Evolutionary conservation across 176 grass and related monocot genomes (phyloP), one percentile per base, ranked within the genome.

Genomic region (Cenchrus americanus): DNA sequence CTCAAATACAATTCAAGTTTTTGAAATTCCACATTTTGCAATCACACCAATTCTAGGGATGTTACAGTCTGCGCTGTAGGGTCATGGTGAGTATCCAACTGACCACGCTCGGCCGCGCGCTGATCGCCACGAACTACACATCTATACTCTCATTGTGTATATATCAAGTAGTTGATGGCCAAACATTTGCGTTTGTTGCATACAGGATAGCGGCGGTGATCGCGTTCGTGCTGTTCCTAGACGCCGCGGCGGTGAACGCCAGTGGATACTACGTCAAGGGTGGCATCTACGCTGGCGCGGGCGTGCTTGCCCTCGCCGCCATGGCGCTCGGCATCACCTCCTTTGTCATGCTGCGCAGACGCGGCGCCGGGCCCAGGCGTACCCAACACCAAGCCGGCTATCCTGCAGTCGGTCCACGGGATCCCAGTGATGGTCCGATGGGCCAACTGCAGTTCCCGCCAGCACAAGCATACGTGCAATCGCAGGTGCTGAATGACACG

Each of bases 151-250:
- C 2, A n/a, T 17, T 68, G 37, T 17, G 4, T 4, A 37, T 41
- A 7, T 3, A 8, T 18, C 14, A 7, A 66, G 51, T 18, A 53
- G 51, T 53, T 5, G 22, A 15, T 14, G 19, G 8, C 63, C 14
- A 17, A 18, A 15, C 46, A 3, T 51, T 14, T 14, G 4, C 14
- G 2, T 42, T 37, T 37, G 41, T 1, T 11, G 5, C 10, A 17
- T 50, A 43, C 62, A 89, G 87, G 82, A 85, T 89, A 11, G 7
- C 10, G 62, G 30, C 70, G 30, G 77, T 42, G 77, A 43, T 85
- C 42, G 77, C 77, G 17, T 53, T 12, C 17, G 53, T 2, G 82
- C 62, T 89, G 43, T 30, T 85, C 22, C 9, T 81, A 14, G 2
- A 8, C 0, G 87, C 52, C 32, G 82, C 87, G 69, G 26, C 14